phyloP scores from a whole-genome alignment of 768 basidiomycete genomes.

The Leccinum boreale region DNA sequence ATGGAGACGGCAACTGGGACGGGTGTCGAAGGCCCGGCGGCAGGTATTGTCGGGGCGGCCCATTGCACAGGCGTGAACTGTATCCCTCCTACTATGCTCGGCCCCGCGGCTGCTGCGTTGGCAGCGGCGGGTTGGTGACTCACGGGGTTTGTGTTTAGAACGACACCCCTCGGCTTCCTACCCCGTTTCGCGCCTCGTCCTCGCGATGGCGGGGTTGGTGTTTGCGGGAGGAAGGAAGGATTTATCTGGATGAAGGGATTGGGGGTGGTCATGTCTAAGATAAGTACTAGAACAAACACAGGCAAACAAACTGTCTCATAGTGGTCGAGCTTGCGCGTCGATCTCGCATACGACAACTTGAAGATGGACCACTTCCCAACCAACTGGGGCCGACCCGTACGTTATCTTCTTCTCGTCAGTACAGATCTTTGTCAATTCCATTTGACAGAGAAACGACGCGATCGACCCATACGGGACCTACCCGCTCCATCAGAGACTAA shows the following conservation, averaged over 20 bases:
- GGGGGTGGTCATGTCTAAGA: constrained; percentile 15
- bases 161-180: constrained; percentile 21
- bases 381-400: constrained; percentile 78
- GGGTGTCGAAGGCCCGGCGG: constrained; percentile 11
- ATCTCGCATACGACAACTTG: constrained; percentile 3
- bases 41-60: constrained; percentile 24
- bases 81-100: background rate
- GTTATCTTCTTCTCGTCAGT: constrained; percentile 17
- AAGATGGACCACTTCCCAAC: constrained; percentile 81
- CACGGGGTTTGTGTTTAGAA: constrained; percentile 6
- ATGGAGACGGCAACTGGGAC: constrained; percentile 2
- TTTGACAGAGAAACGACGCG: constrained; percentile 54
- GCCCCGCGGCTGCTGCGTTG: background rate
- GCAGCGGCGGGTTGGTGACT: constrained; percentile 11
- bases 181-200: constrained; percentile 27
- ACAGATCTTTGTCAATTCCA: background rate
- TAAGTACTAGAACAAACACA: constrained; percentile 9
- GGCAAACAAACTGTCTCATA: constrained; percentile 22
- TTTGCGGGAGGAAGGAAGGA: constrained; percentile 13
- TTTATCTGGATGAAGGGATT: constrained; percentile 27
- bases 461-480: constrained; percentile 76
- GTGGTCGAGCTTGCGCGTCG: constrained; percentile 20
- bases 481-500: constrained; percentile 63
- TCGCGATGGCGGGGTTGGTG: constrained; percentile 22
- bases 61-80: constrained; percentile 41